phyloP scores from a whole-genome alignment of 2,329 filamentous ascomycete genomes.

The Phoma sp. region DNA sequence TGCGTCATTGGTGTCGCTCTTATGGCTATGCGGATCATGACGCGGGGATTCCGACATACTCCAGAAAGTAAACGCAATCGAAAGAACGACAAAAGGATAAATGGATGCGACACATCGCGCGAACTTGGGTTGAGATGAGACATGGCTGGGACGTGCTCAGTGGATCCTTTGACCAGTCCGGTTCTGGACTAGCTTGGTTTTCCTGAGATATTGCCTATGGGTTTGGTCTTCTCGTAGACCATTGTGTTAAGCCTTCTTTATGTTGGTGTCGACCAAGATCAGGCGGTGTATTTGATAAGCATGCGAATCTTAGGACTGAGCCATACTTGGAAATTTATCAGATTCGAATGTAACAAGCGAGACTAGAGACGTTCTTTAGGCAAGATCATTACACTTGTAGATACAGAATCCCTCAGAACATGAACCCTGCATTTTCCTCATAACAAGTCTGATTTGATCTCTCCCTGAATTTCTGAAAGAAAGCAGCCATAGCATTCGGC shows the following conservation, averaged over 20 bases:
- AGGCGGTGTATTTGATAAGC: no score
- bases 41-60: slow-evolving; percentile 1
- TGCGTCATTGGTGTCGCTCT: slow-evolving; percentile 18
- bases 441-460: neutral
- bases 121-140: slow-evolving; percentile 9
- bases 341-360: no score
- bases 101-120: slow-evolving; percentile 5
- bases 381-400: no score
- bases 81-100: neutral
- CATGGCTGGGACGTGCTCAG: slow-evolving; percentile 9
- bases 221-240: no score
- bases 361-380: no score
- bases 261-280: no score
- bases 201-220: neutral
- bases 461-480: neutral
- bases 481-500: neutral
- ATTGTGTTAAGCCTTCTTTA: no score
- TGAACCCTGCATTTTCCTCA: no score
- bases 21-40: neutral
- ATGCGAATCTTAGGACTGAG: no score
- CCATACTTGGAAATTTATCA: no score
- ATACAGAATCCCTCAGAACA: no score
- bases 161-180: neutral
- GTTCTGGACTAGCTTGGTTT: neutral
- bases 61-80: neutral